Evolutionary conservation across 768 basidiomycete species (phyloP), one percentile per base, ranked within the genome.

Genomic region (Cystoderma amianthinum): DNA sequence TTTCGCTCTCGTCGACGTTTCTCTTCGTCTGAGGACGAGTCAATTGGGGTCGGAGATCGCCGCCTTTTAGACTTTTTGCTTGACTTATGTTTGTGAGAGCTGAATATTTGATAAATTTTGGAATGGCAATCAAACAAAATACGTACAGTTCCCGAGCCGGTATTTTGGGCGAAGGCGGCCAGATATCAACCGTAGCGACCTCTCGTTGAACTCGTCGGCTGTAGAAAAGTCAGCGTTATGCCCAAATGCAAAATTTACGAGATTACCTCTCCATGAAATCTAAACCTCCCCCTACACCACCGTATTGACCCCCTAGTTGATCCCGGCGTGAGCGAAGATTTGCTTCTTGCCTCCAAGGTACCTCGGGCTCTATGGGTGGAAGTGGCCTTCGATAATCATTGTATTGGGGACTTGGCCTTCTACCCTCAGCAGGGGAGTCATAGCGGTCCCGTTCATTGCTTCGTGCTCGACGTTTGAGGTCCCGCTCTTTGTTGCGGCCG

Each of bases 101-200:
- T 87, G 35, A 40, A 24, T 22, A 20, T 51, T 33, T 34, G 39
- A 5, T 39, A 18, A 19, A 30, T 4, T n/a, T 23, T 10, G 18
- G 18, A 32, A 15, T 9, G 15, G 28, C n/a, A 24, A 12, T 32
- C 32, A 13, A 36, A 44, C 30, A 16, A 4, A 33, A 18, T 2
- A 66, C 80, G 21, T 61, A 85, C 78, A 76, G 47, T 35, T 61
- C 59, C 25, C 85, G 76, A 25, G 72, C 63, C 41, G 79, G 78
- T 7, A 70, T 75, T 48, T 82, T 83, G 0, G 90, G 90, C 2
- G 90, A 92, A 3, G 78, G 60, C 1, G 90, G 90, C 90, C 90
- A 93, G n/a, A 89, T 69, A 49, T 72, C 71, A 2, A 79, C 57
- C 4, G 67, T 69, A 6, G 62, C 74, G 3, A 50, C 66, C 49